Conservation (phyloP, 441 rosid species). For the Gossypium schwendimanii region DNA sequence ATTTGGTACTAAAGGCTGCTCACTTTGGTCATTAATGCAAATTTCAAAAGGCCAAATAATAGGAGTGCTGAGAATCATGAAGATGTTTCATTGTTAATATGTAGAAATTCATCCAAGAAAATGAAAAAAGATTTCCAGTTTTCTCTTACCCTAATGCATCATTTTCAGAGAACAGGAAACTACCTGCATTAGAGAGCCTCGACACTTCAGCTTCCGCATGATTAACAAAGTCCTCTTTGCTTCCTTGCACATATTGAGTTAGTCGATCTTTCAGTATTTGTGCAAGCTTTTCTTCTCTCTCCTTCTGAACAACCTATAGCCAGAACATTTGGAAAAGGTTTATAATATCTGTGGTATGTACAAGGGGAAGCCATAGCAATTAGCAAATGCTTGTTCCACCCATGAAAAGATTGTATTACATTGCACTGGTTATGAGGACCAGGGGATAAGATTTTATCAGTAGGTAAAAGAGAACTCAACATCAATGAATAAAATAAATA, state of each 20-base stretch:
- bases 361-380: neutral
- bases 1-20: neutral
- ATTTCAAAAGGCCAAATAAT: neutral
- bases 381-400: neutral
- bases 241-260: slow-evolving; percentile 64
- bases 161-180: neutral
- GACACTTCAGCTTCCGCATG: slow-evolving; percentile 75
- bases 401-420: neutral
- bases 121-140: neutral
- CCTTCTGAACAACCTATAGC: slow-evolving; percentile 77
- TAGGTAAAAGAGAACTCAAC: neutral
- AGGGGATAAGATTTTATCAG: neutral
- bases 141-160: neutral
- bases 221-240: slow-evolving; percentile 55
- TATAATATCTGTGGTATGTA: neutral
- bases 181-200: slow-evolving; percentile 86
- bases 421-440: neutral
- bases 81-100: neutral
- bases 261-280: slow-evolving; percentile 62
- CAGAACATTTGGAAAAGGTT: neutral
- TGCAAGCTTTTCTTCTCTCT: slow-evolving; percentile 88
- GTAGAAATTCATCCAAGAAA: neutral
- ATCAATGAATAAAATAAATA: neutral
- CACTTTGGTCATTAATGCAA: neutral
- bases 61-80: neutral